Evolutionary conservation across 176 grass and related monocot species (phyloP), one percentile per base, ranked within the genome.

Genomic region (Triticum monococcum): DNA sequence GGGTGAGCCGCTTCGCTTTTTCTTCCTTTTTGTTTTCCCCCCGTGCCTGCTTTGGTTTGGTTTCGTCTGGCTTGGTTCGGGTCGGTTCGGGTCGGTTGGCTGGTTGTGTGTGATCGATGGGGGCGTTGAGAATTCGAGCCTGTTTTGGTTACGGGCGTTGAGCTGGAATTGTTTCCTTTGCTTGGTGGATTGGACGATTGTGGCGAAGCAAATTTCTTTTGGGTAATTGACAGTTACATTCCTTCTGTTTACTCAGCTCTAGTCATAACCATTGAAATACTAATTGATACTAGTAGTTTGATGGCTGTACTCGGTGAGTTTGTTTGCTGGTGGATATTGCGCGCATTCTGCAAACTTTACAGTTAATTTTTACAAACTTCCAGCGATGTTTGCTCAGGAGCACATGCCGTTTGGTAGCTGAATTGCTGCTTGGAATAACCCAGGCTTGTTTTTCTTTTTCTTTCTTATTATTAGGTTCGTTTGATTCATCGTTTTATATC

Each of bases 1-100:
- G 91, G 81, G 88, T 79, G 54, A 89, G 76, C 87, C 89, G 45
- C 81, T 54, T 88, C 78, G 41, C 69, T 54, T 59, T 59, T 59
- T 52, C 41, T 85, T 73, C 70, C 31, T 43, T 56, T 52, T 56
- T 28, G 30, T 54, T 18, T 57, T 22, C 18, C 56, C 6, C 7
- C 8, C 45, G 12, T 31, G 1, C 57, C 45, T 77, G 48, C 41
- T 54, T 76, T 20, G 8, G 23, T 79, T 67, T 24, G 26, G n/a
- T 68, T 17, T 17, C 48, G 13, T 52, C 48, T 6, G 8, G 30
- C 73, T 60, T 24, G 43, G n/a, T 61, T 61, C 11, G 43, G n/a
- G 50, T 61, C 11, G 26, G 72, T 60, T 72, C 26, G 18, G 16
- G 70, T 79, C 52, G 26, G 22, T 66, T 25, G 36, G 43, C 12